These are phyloP conservation scores for Argentina anserina DNA, from an alignment of 306 rosid genomes.

Conservation along the genomic window DNA sequence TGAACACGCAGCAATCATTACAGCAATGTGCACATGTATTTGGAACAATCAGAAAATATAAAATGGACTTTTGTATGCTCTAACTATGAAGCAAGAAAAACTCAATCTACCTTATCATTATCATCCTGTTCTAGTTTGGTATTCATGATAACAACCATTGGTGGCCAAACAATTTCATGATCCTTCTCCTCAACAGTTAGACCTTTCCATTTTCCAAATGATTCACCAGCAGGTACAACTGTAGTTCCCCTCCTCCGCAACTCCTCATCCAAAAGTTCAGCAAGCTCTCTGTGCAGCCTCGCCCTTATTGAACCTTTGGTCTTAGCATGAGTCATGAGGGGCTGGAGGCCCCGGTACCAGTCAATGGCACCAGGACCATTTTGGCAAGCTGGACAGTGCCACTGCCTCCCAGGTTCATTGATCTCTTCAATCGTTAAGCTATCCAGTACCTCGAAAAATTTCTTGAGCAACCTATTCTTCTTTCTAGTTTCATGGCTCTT, in stretches of 20 bases:
- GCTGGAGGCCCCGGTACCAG: constrained; percentile 85
- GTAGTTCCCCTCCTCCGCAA: constrained; percentile 62
- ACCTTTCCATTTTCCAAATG: constrained; percentile 81
- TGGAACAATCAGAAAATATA: background rate
- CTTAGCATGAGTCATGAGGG: constrained; percentile 73
- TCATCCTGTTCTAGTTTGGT: constrained; percentile 70
- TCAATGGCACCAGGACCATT: constrained; percentile 90
- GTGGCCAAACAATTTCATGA: constrained; percentile 87
- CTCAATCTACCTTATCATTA: constrained; percentile 54
- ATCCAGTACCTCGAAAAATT: constrained; percentile 60
- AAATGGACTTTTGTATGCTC: background rate
- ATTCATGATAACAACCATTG: constrained; percentile 71
- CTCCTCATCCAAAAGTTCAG: constrained; percentile 74
- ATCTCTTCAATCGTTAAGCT: constrained; percentile 44
- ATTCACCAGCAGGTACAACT: constrained; percentile 63
- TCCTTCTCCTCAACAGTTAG: constrained; percentile 60
- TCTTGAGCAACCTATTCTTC: constrained; percentile 48
- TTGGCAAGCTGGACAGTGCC: constrained; percentile 94
- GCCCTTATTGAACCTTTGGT: constrained; percentile 75
- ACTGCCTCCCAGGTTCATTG: constrained; percentile 65
- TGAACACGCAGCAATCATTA: background rate
- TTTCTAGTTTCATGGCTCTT: constrained; percentile 68
- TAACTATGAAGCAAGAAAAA: constrained; percentile 8
- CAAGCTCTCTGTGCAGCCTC: constrained; percentile 72
- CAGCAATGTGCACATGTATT: too few relatives aligned